Conservation (phyloP, 2,329 filamentous ascomycete species). For the Pseudogymnoascus verrucosus region DNA sequence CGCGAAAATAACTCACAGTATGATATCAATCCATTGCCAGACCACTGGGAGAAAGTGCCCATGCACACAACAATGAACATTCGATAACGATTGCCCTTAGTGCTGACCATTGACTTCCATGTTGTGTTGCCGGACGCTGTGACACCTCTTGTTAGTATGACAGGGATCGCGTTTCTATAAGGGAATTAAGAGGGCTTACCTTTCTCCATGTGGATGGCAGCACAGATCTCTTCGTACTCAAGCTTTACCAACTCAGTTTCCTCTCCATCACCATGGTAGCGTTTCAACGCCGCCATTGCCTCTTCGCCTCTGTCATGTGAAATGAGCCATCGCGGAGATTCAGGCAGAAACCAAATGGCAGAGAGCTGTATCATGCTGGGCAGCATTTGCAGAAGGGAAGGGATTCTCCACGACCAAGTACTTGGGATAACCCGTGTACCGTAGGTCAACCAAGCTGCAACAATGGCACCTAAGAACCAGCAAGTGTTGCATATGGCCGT, state of each 20-base stretch:
- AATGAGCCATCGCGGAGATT: background rate
- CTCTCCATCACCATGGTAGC: conserved; percentile 1
- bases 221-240: conserved; percentile 2
- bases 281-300: background rate
- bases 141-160: background rate
- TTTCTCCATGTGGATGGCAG: background rate
- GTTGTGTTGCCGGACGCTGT: background rate
- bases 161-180: background rate
- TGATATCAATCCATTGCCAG: background rate
- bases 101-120: background rate
- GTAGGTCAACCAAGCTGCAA: conserved; percentile 37
- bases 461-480: conserved; percentile 39
- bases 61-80: background rate
- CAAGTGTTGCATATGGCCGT: conserved; percentile 47
- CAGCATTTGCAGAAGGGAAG: conserved; percentile 31
- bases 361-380: background rate
- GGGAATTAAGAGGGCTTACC: background rate
- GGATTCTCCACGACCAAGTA: conserved; percentile 33
- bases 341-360: background rate
- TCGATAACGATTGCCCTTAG: background rate
- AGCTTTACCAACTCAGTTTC: background rate
- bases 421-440: conserved; percentile 30
- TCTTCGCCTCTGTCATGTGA: background rate
- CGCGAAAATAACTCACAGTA: background rate
- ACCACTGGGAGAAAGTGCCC: background rate